These are phyloP conservation scores for Volvariella surrecta DNA, from an alignment of 1,284 basidiomycete genomes.

Conservation along the genomic window DNA sequence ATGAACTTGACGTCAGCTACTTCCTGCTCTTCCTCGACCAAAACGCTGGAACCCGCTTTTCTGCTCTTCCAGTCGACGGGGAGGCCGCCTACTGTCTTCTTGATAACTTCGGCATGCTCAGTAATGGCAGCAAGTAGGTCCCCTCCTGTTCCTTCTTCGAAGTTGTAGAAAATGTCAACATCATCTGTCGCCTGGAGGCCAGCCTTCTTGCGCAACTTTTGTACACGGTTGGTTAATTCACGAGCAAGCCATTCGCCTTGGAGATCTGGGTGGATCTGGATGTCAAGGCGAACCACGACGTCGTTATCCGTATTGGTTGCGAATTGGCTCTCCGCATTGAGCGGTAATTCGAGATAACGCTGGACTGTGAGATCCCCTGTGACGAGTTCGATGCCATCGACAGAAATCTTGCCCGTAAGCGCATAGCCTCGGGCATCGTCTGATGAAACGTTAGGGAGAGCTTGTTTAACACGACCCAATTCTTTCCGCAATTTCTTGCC, in stretches of 20 bases:
- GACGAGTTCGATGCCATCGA: slow-evolving; percentile 88
- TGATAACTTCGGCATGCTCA: slow-evolving; percentile 66
- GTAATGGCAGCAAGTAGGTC: slow-evolving; percentile 69
- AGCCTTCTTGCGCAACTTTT: slow-evolving; percentile 94
- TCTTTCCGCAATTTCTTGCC: slow-evolving; percentile 95
- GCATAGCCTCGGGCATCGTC: slow-evolving; percentile 82
- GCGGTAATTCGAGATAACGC: slow-evolving; percentile 81
- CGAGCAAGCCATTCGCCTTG: slow-evolving; percentile 85
- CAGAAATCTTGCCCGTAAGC: slow-evolving; percentile 68
- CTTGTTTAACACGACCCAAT: slow-evolving; percentile 84
- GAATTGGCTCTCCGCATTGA: slow-evolving; percentile 51
- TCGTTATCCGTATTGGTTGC: slow-evolving; percentile 91
- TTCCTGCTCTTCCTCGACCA: slow-evolving; percentile 86
- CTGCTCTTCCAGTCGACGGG: slow-evolving; percentile 55
- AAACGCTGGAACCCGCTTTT: slow-evolving; percentile 34
- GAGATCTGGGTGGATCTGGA: slow-evolving; percentile 81
- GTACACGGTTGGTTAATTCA: slow-evolving; percentile 90
- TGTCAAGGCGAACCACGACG: slow-evolving; percentile 89
- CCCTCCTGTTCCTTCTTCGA: slow-evolving; percentile 61
- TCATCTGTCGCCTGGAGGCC: slow-evolving; percentile 94
- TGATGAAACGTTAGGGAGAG: slow-evolving; percentile 74
- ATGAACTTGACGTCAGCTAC: slow-evolving; percentile 77
- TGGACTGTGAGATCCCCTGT: slow-evolving; percentile 88
- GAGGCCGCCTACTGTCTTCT: slow-evolving; percentile 68
- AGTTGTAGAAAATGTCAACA: slow-evolving; percentile 83